Conservation (phyloP, 2,329 filamentous ascomycete genomes). For the Venturia nashicola region DNA sequence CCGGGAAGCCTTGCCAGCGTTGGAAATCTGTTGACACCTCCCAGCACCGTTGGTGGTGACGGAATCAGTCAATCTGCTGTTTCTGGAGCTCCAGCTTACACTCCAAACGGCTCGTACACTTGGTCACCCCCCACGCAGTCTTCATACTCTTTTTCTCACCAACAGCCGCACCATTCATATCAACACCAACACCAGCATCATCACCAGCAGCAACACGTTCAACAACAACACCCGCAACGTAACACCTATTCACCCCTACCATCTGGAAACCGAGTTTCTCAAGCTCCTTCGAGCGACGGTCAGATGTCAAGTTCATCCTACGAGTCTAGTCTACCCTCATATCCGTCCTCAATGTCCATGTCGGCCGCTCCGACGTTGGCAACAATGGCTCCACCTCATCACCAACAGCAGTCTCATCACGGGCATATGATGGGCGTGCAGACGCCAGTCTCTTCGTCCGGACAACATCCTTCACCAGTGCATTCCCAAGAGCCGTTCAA, state of each 20-base stretch:
- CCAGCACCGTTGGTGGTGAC: slow-evolving; percentile 47
- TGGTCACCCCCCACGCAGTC: slow-evolving; percentile 41
- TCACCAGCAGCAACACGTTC: slow-evolving; percentile 2
- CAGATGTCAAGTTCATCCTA: slow-evolving; percentile 52
- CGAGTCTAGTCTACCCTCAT: slow-evolving; percentile 54
- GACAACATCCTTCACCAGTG: slow-evolving; percentile 36
- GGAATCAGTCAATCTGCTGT: slow-evolving; percentile 49
- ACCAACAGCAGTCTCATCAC: slow-evolving; percentile 30
- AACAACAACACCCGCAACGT: background rate
- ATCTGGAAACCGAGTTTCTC: background rate
- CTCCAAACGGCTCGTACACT: slow-evolving; percentile 47
- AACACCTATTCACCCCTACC: slow-evolving; percentile 1
- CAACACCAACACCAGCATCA: slow-evolving; percentile 7
- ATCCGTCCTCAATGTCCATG: slow-evolving; percentile 46
- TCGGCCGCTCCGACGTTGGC: slow-evolving; percentile 39
- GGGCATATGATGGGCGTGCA: slow-evolving; percentile 17
- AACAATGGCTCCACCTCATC: slow-evolving; percentile 32
- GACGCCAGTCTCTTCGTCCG: slow-evolving; percentile 36
- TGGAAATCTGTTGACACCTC: slow-evolving; percentile 50
- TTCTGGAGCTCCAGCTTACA: slow-evolving; percentile 46
- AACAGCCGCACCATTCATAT: slow-evolving; percentile 1
- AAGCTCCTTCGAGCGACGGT: background rate
- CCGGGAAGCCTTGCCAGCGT: slow-evolving; percentile 38
- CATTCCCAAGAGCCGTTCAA: slow-evolving; percentile 45
- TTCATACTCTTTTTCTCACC: slow-evolving; percentile 38